These are phyloP conservation scores for Vigna nakashimae DNA, from an alignment of 306 rosid genomes.

Conservation along the genomic window DNA sequence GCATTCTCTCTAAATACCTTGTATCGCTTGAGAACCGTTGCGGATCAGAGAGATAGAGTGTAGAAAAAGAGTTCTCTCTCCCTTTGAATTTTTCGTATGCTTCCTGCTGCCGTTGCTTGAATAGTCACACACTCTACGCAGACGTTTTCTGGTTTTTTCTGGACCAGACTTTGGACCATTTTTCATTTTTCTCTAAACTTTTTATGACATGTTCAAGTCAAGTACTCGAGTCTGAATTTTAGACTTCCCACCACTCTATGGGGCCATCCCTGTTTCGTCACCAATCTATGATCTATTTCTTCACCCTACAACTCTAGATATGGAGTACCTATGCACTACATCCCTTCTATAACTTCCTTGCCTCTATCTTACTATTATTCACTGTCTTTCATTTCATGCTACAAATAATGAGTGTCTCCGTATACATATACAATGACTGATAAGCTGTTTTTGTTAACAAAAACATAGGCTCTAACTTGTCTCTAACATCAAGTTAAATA, in stretches of 20 bases:
- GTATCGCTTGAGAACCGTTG: conserved; percentile 57
- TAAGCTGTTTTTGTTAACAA: too few relatives aligned
- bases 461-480: too few relatives aligned
- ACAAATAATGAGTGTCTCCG: background rate
- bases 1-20: conserved; percentile 43
- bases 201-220: conserved; percentile 14
- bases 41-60: conserved; percentile 12
- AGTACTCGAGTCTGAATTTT: conserved; percentile 38
- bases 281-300: background rate
- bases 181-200: background rate
- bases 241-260: conserved; percentile 22
- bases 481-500: too few relatives aligned
- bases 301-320: background rate
- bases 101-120: conserved; percentile 41
- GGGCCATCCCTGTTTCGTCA: background rate
- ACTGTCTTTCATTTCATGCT: background rate
- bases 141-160: conserved; percentile 7
- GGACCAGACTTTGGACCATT: conserved; percentile 48
- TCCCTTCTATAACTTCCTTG: background rate
- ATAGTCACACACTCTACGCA: conserved; percentile 41
- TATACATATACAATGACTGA: too few relatives aligned
- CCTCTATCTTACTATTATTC: background rate
- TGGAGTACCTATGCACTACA: background rate
- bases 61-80: background rate
- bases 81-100: background rate